Conservation (phyloP, 2,329 filamentous ascomycete genomes). For the Ophiostoma montium region DNA sequence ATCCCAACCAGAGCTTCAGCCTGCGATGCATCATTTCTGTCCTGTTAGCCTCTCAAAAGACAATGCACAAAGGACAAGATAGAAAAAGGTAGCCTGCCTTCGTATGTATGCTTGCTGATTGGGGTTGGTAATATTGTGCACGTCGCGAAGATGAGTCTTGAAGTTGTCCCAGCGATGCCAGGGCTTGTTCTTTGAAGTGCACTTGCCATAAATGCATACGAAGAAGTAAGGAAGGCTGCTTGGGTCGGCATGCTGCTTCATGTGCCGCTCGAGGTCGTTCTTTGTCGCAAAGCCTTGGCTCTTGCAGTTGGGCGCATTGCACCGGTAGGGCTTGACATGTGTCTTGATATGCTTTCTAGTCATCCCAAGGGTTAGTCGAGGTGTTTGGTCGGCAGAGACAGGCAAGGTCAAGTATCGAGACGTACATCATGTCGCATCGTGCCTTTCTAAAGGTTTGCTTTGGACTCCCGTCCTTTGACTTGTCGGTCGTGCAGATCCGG, state of each 20-base stretch:
- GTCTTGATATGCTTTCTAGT: conserved; percentile 70
- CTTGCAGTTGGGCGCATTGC: conserved; percentile 44
- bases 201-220: not conserved
- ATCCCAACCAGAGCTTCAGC: too few relatives aligned
- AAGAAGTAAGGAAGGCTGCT: not conserved
- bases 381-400: too few relatives aligned
- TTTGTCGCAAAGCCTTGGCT: conserved; percentile 45
- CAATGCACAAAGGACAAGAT: not conserved
- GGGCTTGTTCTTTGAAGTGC: not conserved
- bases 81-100: not conserved
- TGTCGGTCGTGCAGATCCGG: not conserved
- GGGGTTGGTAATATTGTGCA: not conserved
- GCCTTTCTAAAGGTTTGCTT: too few relatives aligned
- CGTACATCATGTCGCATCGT: not conserved
- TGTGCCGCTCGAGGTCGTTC: conserved; percentile 27
- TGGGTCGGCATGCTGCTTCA: not conserved
- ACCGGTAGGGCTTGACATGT: conserved; percentile 69
- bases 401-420: too few relatives aligned
- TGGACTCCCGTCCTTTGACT: too few relatives aligned
- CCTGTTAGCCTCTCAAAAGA: too few relatives aligned
- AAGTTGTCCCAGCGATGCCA: not conserved
- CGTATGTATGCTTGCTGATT: not conserved
- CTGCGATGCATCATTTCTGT: too few relatives aligned
- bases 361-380: not conserved
- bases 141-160: not conserved